Evolutionary conservation across 202 grass and related monocot genomes (phyloP).

Genomic region (Miscanthus sacchariflorus): DNA sequence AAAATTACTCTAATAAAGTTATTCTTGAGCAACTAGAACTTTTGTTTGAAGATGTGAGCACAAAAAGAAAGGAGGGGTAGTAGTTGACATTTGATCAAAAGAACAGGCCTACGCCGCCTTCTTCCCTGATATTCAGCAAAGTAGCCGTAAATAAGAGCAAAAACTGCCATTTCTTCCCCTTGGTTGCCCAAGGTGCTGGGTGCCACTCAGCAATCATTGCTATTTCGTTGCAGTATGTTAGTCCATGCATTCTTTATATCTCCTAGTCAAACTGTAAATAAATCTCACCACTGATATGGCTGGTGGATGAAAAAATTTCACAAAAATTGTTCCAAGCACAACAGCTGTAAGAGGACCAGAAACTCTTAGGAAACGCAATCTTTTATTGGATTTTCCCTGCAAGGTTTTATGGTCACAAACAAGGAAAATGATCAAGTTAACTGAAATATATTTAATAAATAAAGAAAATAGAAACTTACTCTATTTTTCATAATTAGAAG

Average conservation of each 20-base stretch:
- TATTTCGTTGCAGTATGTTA: background rate
- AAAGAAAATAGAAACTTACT: conserved; percentile 50
- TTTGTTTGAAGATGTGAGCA: no score
- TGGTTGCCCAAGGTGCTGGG: background rate
- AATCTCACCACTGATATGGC: conserved; percentile 88
- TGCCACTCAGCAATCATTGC: background rate
- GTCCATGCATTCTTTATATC: conserved; percentile 2
- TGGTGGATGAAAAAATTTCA: conserved; percentile 90
- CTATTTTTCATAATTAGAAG: conserved; percentile 90
- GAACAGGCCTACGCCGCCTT: no score
- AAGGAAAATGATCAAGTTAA: background rate
- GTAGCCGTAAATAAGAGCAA: background rate
- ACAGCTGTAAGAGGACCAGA: conserved; percentile 95
- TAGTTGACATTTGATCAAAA: no score
- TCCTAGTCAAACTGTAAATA: background rate
- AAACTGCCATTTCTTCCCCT: background rate
- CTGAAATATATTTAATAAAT: conserved; percentile 29
- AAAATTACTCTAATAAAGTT: no score
- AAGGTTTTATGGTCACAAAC: conserved; percentile 42
- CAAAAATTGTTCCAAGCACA: conserved; percentile 79
- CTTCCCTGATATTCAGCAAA: no score
- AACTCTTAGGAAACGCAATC: conserved; percentile 71
- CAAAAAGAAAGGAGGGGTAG: no score
- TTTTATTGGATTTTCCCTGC: conserved; percentile 91
- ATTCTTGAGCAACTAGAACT: no score